These are phyloP conservation scores for Cyclotella kingstonii DNA, from an alignment of 108 stramenopile genomes.

Conservation along the genomic window DNA sequence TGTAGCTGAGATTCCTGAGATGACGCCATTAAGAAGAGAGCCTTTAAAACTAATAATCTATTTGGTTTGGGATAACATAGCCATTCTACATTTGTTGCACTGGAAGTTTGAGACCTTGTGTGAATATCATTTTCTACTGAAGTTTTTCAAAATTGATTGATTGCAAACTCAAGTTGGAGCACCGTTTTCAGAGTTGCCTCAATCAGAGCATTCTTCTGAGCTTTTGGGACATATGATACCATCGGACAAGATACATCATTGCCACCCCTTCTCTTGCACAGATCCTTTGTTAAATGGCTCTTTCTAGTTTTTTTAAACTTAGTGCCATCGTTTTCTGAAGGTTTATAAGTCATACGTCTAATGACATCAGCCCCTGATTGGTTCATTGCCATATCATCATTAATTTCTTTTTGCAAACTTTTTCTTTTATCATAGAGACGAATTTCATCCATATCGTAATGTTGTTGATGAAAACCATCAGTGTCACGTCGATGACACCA, in stretches of 20 bases:
- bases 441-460: slow-evolving; percentile 50
- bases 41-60: slow-evolving; percentile 56
- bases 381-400: background rate
- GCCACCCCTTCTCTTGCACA: background rate
- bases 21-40: slow-evolving; percentile 54
- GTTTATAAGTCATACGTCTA: background rate
- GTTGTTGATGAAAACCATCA: slow-evolving; percentile 44
- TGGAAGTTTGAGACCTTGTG: background rate
- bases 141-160: slow-evolving; percentile 25
- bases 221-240: slow-evolving; percentile 32
- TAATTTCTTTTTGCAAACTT: background rate
- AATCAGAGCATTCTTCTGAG: slow-evolving; percentile 7
- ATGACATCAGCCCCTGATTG: background rate
- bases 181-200: slow-evolving; percentile 12
- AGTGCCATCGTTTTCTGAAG: background rate
- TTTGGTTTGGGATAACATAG: slow-evolving; percentile 41
- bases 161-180: slow-evolving; percentile 43
- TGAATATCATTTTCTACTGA: too few species aligned
- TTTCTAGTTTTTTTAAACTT: background rate
- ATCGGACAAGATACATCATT: slow-evolving; percentile 36
- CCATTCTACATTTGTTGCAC: slow-evolving; percentile 28
- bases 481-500: slow-evolving; percentile 44
- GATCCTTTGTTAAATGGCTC: background rate
- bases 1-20: slow-evolving; percentile 47
- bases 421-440: slow-evolving; percentile 8